Percentiles rank a stretch among this genome's conserved stretches.
phyloP scores from a whole-genome alignment of 1,284 basidiomycete genomes.

The Heterobasidion occidentale region DNA sequence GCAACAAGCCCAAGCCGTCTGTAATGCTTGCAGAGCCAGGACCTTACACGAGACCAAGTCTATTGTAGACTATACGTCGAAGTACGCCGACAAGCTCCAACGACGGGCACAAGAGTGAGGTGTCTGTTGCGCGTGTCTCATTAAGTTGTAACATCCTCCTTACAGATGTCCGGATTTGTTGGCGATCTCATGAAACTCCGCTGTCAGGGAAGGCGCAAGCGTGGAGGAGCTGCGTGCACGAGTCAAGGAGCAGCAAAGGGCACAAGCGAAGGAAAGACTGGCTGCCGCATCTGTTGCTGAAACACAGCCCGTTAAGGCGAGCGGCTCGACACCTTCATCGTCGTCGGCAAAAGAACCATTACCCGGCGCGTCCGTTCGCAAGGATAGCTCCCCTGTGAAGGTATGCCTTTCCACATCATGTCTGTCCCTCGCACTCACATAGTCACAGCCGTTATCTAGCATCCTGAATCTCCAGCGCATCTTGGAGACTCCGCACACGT shows the following conservation, averaged over 20 bases:
- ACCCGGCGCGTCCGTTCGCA: slow-evolving; percentile 27
- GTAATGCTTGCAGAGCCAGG: neutral
- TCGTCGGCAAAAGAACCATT: slow-evolving; percentile 6
- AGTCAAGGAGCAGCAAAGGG: slow-evolving; percentile 21
- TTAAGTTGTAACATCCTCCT: slow-evolving; percentile 8
- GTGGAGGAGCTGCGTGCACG: slow-evolving; percentile 21
- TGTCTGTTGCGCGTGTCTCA: slow-evolving; percentile 4
- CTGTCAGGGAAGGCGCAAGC: slow-evolving; percentile 21
- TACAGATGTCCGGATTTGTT: slow-evolving; percentile 4
- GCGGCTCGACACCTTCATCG: slow-evolving; percentile 12
- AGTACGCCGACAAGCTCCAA: slow-evolving; percentile 40
- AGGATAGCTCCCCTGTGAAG: slow-evolving; percentile 66
- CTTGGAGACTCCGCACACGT: slow-evolving; percentile 60
- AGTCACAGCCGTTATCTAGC: slow-evolving; percentile 61
- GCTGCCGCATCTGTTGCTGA: slow-evolving; percentile 14
- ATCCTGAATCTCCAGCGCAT: slow-evolving; percentile 76
- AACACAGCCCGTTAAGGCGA: slow-evolving; percentile 8
- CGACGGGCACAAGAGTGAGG: slow-evolving; percentile 38
- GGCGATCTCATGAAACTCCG: neutral
- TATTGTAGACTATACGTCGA: slow-evolving; percentile 21
- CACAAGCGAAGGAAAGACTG: slow-evolving; percentile 15
- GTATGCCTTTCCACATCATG: slow-evolving; percentile 24
- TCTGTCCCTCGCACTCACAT: neutral
- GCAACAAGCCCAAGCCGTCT: neutral
- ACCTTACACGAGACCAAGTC: neutral